Evolutionary conservation across 2,329 filamentous ascomycete genomes (phyloP).

Genomic region (Pezicula neosporulosa): DNA sequence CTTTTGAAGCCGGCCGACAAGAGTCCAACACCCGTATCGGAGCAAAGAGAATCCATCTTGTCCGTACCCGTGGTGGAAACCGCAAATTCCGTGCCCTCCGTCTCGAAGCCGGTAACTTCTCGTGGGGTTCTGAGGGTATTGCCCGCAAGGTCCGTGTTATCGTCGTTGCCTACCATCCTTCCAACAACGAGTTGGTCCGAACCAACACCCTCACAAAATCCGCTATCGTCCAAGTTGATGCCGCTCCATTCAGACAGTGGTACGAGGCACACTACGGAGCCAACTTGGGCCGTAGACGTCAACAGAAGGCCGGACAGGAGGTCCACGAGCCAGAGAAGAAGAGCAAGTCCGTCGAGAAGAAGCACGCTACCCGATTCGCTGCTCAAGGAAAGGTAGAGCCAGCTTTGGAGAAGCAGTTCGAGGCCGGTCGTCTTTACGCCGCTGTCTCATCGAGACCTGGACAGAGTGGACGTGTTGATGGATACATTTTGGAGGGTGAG

Average conservation of each 20-base stretch:
- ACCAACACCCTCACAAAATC: conserved; percentile 99
- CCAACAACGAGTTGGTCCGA: conserved; percentile 99
- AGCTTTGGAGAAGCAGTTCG: conserved; percentile 96
- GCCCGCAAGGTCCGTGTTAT: conserved; percentile 99
- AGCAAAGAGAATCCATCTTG: conserved; percentile 91
- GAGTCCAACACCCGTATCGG: conserved; percentile 99
- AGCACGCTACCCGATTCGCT: conserved; percentile 86
- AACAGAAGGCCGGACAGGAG: conserved; percentile 63
- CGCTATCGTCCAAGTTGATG: conserved; percentile 98
- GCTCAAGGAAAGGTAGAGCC: conserved; percentile 87
- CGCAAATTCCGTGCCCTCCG: conserved; percentile 99
- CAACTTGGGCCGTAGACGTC: conserved; percentile 82
- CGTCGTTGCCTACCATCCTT: conserved; percentile 96
- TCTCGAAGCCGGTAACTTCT: conserved; percentile 98
- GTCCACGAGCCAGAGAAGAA: conserved; percentile 68
- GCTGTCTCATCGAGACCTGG: conserved; percentile 90
- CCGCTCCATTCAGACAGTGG: conserved; percentile 99
- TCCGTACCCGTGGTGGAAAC: conserved; percentile 97
- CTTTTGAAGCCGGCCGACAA: conserved; percentile 99
- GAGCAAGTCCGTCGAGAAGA: conserved; percentile 93
- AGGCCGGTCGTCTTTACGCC: conserved; percentile 96
- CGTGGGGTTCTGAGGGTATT: conserved; percentile 96
- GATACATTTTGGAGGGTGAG: conserved; percentile 98
- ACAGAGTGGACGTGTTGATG: conserved; percentile 94
- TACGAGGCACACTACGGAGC: conserved; percentile 99